Base-by-base conservation (phyloP, 1,284 basidiomycete genomes). In the Taiwanofungus camphoratus region DNA sequence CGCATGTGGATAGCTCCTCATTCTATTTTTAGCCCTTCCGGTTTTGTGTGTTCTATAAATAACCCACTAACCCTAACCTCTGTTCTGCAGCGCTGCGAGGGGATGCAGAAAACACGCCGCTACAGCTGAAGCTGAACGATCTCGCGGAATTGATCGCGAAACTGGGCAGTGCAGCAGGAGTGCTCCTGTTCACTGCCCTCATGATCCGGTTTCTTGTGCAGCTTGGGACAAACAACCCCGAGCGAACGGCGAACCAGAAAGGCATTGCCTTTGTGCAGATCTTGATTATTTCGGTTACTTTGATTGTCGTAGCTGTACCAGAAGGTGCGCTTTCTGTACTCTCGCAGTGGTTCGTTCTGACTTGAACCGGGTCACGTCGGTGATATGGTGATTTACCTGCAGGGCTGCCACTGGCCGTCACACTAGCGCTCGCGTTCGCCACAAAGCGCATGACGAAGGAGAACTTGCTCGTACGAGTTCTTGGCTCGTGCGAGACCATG, bases 401-500 rank as follows among this genome's bases (percentile, higher is more conserved):
- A 87, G 89, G 94, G 64, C 73, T 99, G 8, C 95, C 95, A 11
- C 76, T 99, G 39, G 96, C 96, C 36, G 93, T 98, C 44, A 98
- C 94, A 0, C 79, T 99, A 33, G 95, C 96, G 0, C 74, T 99
- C 19, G 92, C 95, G 0, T 98, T 98, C 59, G 95, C 95, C 0
- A 99, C 95, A 36, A 94, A 91, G 60, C 83, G 94, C 21, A 99
- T 99, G 95, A 92, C 93, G 15, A 79, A 85, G 59, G 88, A 93
- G 64, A 95, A 95, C 49, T 72, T 99, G 0, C 81, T 99, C 36
- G 95, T 99, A 15, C 92, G 95, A 51, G 87, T 98, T 2, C 79
- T 99, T 26, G 89, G 92, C 11, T 92, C 92, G 20, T 99, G 95
- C 66, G 95, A 98, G 71, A 98, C 92, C 5, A 99, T 98, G 94